Base-by-base conservation (phyloP, 2,329 filamentous ascomycete species). In the Emydomyces testavorans region DNA sequence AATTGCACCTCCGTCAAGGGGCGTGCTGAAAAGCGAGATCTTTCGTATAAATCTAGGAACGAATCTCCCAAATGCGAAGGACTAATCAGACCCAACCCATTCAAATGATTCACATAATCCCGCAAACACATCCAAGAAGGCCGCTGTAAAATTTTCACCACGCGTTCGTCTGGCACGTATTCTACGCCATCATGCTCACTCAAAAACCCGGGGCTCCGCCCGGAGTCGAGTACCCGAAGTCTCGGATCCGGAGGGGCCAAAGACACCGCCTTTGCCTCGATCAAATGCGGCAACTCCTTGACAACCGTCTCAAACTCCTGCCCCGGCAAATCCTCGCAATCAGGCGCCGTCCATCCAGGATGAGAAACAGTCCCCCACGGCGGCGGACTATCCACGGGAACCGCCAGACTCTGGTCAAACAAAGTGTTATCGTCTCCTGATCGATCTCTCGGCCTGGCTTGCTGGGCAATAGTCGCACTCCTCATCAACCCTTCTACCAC, bases 261-360 rank as follows among this genome's bases (percentile, higher is more conserved):
- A 0, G 85, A 88, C n/a, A 95, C 79, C 1, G 88, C 90, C 63
- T 90, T 90, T 7, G 86, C 90, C 69, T 96, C 90, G 53, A 96
- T 85, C 23, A 96, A 74, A 60, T 93, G 83, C 1, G 89, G 86
- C 20, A 98, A 73, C 65, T 96, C 90, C 31, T 77, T 74, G 15
- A 95, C 73, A 20, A 98, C 86, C 1, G 80, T 79, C 56, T 74
- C 76, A 64, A 94, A 96, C 54, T 93, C 80, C n/a, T 96, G 68
- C 59, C 86, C 79, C 3, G 86, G 80, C 15, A 92, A 68, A 59
- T 92, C 84, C 6, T 76, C 70, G 1, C 79, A 83, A 24, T 77
- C 76, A 4, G 90, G 90, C 1, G 87, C 85, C 1, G 83, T 83
- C 90, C 92, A 96, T 44, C 90, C 92, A 13, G 80, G 73, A 62